phyloP scores from a whole-genome alignment of 345 rosid genomes.

The Erodium maritimum region DNA sequence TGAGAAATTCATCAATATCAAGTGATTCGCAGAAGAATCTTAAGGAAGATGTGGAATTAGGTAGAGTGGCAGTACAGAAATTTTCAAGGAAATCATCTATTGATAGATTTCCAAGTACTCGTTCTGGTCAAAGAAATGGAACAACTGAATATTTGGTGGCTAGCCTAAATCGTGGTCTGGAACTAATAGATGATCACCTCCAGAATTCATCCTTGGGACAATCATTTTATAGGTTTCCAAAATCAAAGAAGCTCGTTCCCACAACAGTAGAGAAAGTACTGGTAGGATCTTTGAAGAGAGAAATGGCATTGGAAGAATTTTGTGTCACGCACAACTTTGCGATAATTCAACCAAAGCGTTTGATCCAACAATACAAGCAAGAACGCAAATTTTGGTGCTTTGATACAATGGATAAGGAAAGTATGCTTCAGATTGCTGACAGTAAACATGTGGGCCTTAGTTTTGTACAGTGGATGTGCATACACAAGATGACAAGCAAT shows the following conservation, averaged over 20 bases:
- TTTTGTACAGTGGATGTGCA: too few relatives aligned
- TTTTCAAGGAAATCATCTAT: slow-evolving; percentile 32
- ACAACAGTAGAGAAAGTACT: slow-evolving; percentile 93
- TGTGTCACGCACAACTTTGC: slow-evolving; percentile 82
- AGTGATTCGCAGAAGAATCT: slow-evolving; percentile 64
- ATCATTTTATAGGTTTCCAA: slow-evolving; percentile 67
- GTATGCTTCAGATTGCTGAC: too few relatives aligned
- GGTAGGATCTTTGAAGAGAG: slow-evolving; percentile 92
- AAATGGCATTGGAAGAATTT: slow-evolving; percentile 94
- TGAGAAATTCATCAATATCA: slow-evolving; percentile 64
- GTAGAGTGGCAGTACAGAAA: slow-evolving; percentile 16
- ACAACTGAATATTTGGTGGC: slow-evolving; percentile 74
- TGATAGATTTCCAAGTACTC: slow-evolving; percentile 16
- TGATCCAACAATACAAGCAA: too few relatives aligned
- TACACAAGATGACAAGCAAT: too few relatives aligned
- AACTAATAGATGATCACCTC: slow-evolving; percentile 57
- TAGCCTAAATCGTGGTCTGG: slow-evolving; percentile 91
- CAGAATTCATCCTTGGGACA: slow-evolving; percentile 64
- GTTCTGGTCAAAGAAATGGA: slow-evolving; percentile 28
- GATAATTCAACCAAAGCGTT: slow-evolving; percentile 79
- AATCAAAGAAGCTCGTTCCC: slow-evolving; percentile 60
- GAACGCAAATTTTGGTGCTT: too few relatives aligned
- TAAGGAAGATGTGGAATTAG: slow-evolving; percentile 26
- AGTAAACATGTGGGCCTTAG: too few relatives aligned
- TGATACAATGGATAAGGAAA: too few relatives aligned